Base-by-base conservation (phyloP, 2,329 filamentous ascomycete species). In the Colletotrichum abscissum region DNA sequence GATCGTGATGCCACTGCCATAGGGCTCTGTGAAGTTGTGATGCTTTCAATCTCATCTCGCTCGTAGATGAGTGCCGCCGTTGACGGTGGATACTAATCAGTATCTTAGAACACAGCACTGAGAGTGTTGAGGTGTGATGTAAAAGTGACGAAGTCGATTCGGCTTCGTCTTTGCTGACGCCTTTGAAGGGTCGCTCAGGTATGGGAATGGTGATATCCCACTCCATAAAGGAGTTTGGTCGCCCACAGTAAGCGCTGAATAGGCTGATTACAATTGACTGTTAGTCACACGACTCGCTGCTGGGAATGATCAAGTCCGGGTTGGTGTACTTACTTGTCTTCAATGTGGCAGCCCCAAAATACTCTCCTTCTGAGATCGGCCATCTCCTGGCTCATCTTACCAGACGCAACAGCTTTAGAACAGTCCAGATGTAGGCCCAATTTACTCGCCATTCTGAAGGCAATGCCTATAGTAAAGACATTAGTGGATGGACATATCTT, bases 291-390 rank as follows among this genome's bases (percentile, higher is more conserved):
- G 24, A 11, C 11, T 22, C 2, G 1, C 5, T 0, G 6, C 26
- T 14, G 8, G 8, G 22, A 19, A 38, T 4, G 1, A 4, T 0
- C 1, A 16, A 5, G 22, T 9, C 5, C 7, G 4, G 9, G 2
- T 6, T 11, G 6, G n/a, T 12, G 5, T 1, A 63, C 65, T 54
- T 4, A 73, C 71, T 54, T 65, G 28, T 73, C 71, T 33, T 65
- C 60, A 4, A 59, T 11, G 22, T 71, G 35, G 7, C 71, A 73
- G 3, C 66, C 71, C 71, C 71, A 73, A 9, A 73, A 73, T 4
- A 73, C 71, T 16, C 56, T 70, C 4, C 62, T 46, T 26, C 71
- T 56, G 9, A 71, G 52, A 14, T 28, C 38, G 2, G 71, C 71
- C 22, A 57, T 19, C 0, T 73, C 67, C 0, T 28, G 9, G 19